phyloP scores from a whole-genome alignment of 768 basidiomycete genomes.

The Xerocomus spinulosus region DNA sequence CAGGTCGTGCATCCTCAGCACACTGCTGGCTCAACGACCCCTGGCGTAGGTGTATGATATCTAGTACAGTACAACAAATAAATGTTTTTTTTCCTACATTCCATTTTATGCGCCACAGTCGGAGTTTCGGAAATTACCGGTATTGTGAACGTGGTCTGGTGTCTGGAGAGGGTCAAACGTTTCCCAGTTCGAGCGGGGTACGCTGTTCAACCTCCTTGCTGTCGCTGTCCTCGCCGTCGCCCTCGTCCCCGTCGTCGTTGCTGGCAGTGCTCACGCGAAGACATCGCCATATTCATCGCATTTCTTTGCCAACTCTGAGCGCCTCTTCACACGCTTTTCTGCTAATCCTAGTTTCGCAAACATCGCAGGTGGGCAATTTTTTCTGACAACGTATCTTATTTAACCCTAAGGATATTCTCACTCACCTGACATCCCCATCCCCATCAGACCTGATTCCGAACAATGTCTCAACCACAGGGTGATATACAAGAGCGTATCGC shows the following conservation, averaged over 20 bases:
- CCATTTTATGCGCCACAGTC: constrained; percentile 16
- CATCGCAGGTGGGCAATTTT: constrained; percentile 27
- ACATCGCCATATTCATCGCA: constrained; percentile 9
- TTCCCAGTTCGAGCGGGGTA: constrained; percentile 15
- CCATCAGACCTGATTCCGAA: constrained; percentile 8
- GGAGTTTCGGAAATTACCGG: constrained; percentile 31
- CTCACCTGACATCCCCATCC: neutral
- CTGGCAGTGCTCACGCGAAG: constrained; percentile 8
- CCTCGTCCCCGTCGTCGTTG: constrained; percentile 4
- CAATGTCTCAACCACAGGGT: constrained; percentile 76
- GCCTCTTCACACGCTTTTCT: constrained; percentile 25
- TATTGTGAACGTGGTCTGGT: constrained; percentile 9
- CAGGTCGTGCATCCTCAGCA: neutral
- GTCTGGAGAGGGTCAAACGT: constrained; percentile 12
- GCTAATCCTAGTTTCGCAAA: constrained; percentile 28
- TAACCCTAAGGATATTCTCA: neutral
- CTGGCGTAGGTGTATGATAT: too few species aligned
- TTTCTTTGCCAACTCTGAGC: constrained; percentile 13
- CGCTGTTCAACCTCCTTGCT: constrained; percentile 5
- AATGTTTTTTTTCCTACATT: neutral
- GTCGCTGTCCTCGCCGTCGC: constrained; percentile 7
- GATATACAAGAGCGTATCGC: constrained; percentile 93
- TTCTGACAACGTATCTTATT: constrained; percentile 12
- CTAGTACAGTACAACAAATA: too few species aligned
- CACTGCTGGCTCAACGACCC: neutral